phyloP scores from a whole-genome alignment of 108 stramenopile genomes.

The Mediolabrus comicus region DNA sequence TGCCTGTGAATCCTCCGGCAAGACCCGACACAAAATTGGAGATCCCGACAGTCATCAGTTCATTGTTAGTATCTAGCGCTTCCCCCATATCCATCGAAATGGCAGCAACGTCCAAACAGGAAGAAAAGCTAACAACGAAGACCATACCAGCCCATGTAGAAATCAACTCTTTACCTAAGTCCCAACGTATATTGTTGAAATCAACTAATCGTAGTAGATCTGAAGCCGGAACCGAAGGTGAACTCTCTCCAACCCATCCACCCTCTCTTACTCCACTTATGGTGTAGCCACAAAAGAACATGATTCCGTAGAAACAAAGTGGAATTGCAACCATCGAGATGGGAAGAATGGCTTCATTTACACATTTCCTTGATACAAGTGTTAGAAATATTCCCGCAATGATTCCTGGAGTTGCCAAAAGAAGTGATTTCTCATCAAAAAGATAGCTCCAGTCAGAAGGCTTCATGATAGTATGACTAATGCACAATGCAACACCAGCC shows the following conservation, averaged over 20 bases:
- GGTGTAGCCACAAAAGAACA: slow-evolving; percentile 44
- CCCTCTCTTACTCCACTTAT: slow-evolving; percentile 69
- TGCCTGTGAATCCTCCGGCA: slow-evolving; percentile 89
- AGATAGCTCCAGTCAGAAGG: slow-evolving; percentile 74
- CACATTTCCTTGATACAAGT: slow-evolving; percentile 51
- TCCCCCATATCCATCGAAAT: slow-evolving; percentile 88
- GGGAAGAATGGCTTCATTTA: slow-evolving; percentile 71
- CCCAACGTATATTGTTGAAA: slow-evolving; percentile 77
- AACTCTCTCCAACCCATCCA: slow-evolving; percentile 79
- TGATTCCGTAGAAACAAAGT: slow-evolving; percentile 73
- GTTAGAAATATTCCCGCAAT: slow-evolving; percentile 76
- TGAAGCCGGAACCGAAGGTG: slow-evolving; percentile 69
- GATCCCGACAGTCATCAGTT: slow-evolving; percentile 91
- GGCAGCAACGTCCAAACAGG: slow-evolving; percentile 95
- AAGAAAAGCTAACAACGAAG: slow-evolving; percentile 96
- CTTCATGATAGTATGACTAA: slow-evolving; percentile 65
- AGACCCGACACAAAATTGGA: slow-evolving; percentile 89
- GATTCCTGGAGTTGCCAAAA: slow-evolving; percentile 84
- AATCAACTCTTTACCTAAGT: slow-evolving; percentile 55
- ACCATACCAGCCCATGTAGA: slow-evolving; percentile 93
- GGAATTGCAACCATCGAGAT: slow-evolving; percentile 84
- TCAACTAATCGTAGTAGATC: slow-evolving; percentile 74
- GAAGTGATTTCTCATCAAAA: slow-evolving; percentile 39
- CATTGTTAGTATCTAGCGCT: slow-evolving; percentile 90
- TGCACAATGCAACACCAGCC: slow-evolving; percentile 87